Percentiles rank a stretch among this genome's conserved stretches.
These are phyloP conservation scores for Ceratobasidium sp. DNA, from an alignment of 1,284 basidiomycete species.

Conservation along the genomic window DNA sequence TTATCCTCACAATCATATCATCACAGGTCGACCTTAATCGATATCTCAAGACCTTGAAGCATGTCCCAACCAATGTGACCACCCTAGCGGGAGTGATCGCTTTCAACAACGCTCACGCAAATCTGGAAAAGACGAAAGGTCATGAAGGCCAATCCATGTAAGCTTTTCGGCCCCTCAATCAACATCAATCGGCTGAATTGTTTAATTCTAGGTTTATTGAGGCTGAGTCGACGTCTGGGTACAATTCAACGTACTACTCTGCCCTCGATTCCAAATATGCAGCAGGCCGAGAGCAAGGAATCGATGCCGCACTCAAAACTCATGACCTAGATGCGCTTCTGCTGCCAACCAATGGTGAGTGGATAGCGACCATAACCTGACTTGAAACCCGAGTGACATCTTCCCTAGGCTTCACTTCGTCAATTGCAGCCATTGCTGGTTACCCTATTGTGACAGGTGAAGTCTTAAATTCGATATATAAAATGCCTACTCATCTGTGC, in stretches of 20 bases:
- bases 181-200: no score
- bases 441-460: conserved; percentile 70
- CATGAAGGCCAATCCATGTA: conserved; percentile 22
- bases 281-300: conserved; percentile 64
- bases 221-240: conserved; percentile 62
- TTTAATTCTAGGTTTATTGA: background rate
- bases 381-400: background rate
- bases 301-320: conserved; percentile 63
- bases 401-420: no score
- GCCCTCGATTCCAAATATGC: conserved; percentile 66
- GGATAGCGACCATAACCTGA: no score
- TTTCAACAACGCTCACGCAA: conserved; percentile 62
- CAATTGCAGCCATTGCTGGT: conserved; percentile 71
- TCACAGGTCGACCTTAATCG: conserved; percentile 15
- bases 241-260: conserved; percentile 64
- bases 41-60: conserved; percentile 15
- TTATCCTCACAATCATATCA: background rate
- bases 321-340: conserved; percentile 41
- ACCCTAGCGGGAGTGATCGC: conserved; percentile 68
- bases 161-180: no score
- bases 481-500: no score
- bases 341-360: conserved; percentile 35
- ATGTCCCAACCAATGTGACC: conserved; percentile 69
- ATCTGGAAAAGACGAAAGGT: conserved; percentile 26
- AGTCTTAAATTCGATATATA: no score